phyloP scores from a whole-genome alignment of 1,284 basidiomycete genomes.

The Austroboletus rostrupii region DNA sequence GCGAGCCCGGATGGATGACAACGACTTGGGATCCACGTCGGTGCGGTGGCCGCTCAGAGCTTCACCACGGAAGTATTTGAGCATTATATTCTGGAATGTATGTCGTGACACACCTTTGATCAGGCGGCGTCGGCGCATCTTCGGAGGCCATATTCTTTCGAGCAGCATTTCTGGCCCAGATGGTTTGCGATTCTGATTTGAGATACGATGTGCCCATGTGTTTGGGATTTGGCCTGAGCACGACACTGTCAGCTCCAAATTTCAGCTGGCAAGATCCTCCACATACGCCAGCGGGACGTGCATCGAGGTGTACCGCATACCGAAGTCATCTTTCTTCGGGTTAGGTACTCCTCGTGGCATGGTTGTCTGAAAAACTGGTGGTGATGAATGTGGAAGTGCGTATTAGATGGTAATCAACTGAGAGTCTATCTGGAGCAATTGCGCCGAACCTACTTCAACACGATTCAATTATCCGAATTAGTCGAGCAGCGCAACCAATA shows the following conservation, averaged over 20 bases:
- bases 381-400: background rate
- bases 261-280: constrained; percentile 1
- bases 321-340: constrained; percentile 72
- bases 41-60: constrained; percentile 27
- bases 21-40: constrained; percentile 75
- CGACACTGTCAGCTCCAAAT: constrained; percentile 12
- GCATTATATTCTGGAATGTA: constrained; percentile 2
- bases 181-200: constrained; percentile 62
- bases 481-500: too few relatives aligned
- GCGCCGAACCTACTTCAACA: too few relatives aligned
- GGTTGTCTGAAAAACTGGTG: constrained; percentile 7
- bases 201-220: constrained; percentile 70
- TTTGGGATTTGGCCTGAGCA: constrained; percentile 65
- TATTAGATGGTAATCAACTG: background rate
- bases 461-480: too few relatives aligned
- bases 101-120: constrained; percentile 37
- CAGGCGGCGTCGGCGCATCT: constrained; percentile 35
- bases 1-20: constrained; percentile 93
- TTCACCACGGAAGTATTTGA: constrained; percentile 14
- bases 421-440: background rate
- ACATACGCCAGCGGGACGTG: constrained; percentile 71
- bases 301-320: constrained; percentile 75
- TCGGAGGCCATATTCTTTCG: constrained; percentile 43
- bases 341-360: constrained; percentile 82
- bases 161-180: constrained; percentile 67